Evolutionary conservation across 306 rosid genomes (phyloP).

Genomic region (Lathyrus sativus): DNA sequence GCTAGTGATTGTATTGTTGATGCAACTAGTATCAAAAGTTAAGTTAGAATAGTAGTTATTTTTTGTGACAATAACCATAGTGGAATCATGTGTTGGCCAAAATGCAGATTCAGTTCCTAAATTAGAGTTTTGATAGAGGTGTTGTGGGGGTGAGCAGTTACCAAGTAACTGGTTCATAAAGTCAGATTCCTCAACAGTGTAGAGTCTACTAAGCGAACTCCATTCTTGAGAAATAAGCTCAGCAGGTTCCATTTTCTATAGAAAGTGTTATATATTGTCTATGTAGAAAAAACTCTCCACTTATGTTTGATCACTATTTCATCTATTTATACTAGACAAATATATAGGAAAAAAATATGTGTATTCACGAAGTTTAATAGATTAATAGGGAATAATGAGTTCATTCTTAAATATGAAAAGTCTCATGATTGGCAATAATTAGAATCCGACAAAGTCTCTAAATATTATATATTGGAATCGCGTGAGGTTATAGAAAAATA

Average conservation of each 20-base stretch:
- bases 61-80: conserved; percentile 36
- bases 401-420: conserved; percentile 21
- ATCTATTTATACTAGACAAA: conserved; percentile 47
- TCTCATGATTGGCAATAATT: conserved; percentile 46
- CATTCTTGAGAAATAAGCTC: conserved; percentile 60
- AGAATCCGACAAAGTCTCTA: conserved; percentile 39
- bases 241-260: conserved; percentile 51
- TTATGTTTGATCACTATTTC: conserved; percentile 23
- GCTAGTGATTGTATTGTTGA: conserved; percentile 38
- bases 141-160: conserved; percentile 29
- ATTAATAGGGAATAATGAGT: conserved; percentile 21
- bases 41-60: conserved; percentile 33
- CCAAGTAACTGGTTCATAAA: conserved; percentile 58
- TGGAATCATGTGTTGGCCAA: conserved; percentile 53
- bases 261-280: background rate
- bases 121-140: conserved; percentile 39
- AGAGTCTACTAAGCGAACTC: conserved; percentile 55
- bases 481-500: background rate
- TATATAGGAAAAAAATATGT: background rate
- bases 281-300: conserved; percentile 20
- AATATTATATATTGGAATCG: background rate
- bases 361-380: too few relatives aligned
- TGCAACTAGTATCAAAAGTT: background rate
- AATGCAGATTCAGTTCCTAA: conserved; percentile 50
- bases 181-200: conserved; percentile 60